Base-by-base conservation (phyloP, 148 eudicot genomes). In the Fallopia convolvulus region DNA sequence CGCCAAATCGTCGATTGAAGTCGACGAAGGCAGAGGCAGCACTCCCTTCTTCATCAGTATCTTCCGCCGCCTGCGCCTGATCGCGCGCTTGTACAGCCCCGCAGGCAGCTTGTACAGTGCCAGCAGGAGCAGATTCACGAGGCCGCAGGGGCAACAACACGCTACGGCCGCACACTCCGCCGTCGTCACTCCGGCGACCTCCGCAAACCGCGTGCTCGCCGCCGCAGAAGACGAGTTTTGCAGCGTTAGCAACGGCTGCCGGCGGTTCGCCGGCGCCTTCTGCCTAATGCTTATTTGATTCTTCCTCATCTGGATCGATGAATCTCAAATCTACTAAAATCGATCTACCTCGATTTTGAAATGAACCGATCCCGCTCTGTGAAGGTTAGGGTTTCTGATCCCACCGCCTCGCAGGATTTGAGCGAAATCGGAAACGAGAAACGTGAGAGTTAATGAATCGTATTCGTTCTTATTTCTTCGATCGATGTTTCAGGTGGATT, bases 141-240 rank as follows among this genome's bases (percentile, higher is more conserved):
- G 36, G 17, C 84, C 76, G 70, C 88, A 85, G 0, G 92, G 92
- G 75, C 85, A 86, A 75, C 92, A 89, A 78, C 92, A 89, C 81
- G 86, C 81, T 26, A 89, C 82, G 3, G 84, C 92, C 8, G 88
- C 90, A 61, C 92, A 89, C 36, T 85, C 92, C 47, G 92, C 92
- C 75, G 90, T 70, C 17, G 92, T 86, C 8, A 86, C 90, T 7
- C 92, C 92, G 2, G 88, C 92, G 4, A 82, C 85, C 82, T 87
- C 92, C 33, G 87, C 88, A 12, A 89, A 65, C 36, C 87, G 42
- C 76, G 10, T 23, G 6, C 71, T 73, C 26, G 48, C 49, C 26
- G 74, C 0, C n/a, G 73, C 8, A 5, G 21, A 17, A 13, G 13
- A 23, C 74, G 74, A 9, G 0, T 42, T 72, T 13, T n/a, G 32